Conservation (phyloP, 805 yeast species). For the Millerago galiae region DNA sequence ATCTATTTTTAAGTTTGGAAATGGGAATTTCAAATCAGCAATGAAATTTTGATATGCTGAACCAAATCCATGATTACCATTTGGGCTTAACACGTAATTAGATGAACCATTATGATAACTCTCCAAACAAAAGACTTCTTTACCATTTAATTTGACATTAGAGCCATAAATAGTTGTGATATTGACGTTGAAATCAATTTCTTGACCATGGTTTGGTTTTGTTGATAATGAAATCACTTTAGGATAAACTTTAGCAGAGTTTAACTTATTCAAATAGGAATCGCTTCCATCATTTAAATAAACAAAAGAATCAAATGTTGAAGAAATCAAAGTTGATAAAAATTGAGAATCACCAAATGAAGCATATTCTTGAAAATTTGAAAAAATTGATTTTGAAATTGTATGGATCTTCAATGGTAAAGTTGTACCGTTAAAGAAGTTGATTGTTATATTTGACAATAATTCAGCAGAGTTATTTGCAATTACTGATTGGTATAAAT, state of each 20-base stretch:
- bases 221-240: slow-evolving; percentile 9
- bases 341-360: slow-evolving; percentile 36
- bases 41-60: slow-evolving; percentile 24
- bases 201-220: slow-evolving; percentile 10
- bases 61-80: slow-evolving; percentile 43
- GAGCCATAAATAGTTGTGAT: slow-evolving; percentile 20
- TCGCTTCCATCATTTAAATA: slow-evolving; percentile 6
- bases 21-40: slow-evolving; percentile 19
- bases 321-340: slow-evolving; percentile 13
- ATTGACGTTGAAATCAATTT: slow-evolving; percentile 15
- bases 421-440: slow-evolving; percentile 17
- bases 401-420: slow-evolving; percentile 20
- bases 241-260: slow-evolving; percentile 16
- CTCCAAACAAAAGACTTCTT: slow-evolving; percentile 17
- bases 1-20: slow-evolving; percentile 22
- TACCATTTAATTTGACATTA: slow-evolving; percentile 11
- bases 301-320: slow-evolving; percentile 11
- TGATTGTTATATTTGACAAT: slow-evolving; percentile 13
- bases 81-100: slow-evolving; percentile 33
- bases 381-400: slow-evolving; percentile 21
- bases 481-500: slow-evolving; percentile 19
- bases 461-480: slow-evolving; percentile 12
- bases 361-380: slow-evolving; percentile 33
- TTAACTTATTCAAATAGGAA: slow-evolving; percentile 3
- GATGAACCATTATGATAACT: slow-evolving; percentile 41